Conservation (phyloP, 345 rosid genomes). For the Erysimum cheiranthoides region DNA sequence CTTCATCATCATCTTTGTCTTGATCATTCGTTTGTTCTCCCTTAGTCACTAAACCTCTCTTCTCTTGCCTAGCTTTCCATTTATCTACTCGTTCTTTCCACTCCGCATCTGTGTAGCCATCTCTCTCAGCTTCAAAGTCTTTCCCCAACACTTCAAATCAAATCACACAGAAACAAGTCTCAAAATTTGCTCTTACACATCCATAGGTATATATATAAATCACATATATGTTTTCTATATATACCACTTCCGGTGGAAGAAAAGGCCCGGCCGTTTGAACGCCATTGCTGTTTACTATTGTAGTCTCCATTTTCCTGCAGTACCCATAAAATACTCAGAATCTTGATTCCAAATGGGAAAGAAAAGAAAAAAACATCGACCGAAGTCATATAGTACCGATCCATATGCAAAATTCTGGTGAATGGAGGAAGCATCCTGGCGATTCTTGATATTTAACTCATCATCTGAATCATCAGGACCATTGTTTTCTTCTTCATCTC, state of each 20-base stretch:
- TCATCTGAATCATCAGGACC: slow-evolving; percentile 68
- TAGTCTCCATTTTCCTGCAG: slow-evolving; percentile 76
- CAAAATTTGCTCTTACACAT: slow-evolving; percentile 6
- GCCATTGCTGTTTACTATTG: slow-evolving; percentile 55
- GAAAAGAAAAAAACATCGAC: neutral
- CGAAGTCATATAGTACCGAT: slow-evolving; percentile 31
- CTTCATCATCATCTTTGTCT: slow-evolving; percentile 75
- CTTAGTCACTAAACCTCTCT: slow-evolving; percentile 76
- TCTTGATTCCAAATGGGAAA: slow-evolving; percentile 12
- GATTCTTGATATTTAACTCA: slow-evolving; percentile 60
- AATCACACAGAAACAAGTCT: slow-evolving; percentile 16
- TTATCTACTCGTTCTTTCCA: slow-evolving; percentile 96
- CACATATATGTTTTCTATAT: neutral
- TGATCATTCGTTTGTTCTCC: slow-evolving; percentile 63
- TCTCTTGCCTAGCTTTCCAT: slow-evolving; percentile 92
- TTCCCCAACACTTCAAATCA: slow-evolving; percentile 59
- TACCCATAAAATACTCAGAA: slow-evolving; percentile 14
- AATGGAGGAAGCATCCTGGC: slow-evolving; percentile 46
- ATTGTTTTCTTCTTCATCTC: slow-evolving; percentile 68
- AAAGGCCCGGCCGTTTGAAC: slow-evolving; percentile 59
- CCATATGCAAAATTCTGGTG: slow-evolving; percentile 46
- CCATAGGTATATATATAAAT: neutral
- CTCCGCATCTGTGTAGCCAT: slow-evolving; percentile 67
- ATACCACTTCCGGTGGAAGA: slow-evolving; percentile 83
- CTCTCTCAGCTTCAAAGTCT: slow-evolving; percentile 83